Evolutionary conservation across 2,329 filamentous ascomycete genomes (phyloP).

Genomic region (Piedraia hortae): DNA sequence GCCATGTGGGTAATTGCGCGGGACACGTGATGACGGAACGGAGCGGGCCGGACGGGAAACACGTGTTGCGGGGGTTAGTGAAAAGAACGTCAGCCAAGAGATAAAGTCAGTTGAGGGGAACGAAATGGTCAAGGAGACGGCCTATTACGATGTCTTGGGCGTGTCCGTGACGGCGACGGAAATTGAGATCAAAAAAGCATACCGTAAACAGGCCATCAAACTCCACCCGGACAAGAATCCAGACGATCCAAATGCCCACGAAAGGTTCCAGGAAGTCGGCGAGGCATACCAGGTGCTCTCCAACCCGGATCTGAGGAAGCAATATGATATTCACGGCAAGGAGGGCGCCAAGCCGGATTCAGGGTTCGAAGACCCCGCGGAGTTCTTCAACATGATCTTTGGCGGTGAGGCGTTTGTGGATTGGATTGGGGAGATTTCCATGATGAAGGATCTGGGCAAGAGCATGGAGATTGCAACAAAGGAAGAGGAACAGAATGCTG

Average conservation of each 20-base stretch:
- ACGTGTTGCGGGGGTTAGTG: no score
- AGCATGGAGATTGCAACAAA: slow-evolving; percentile 74
- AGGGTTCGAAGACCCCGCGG: slow-evolving; percentile 79
- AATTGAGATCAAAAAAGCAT: slow-evolving; percentile 94
- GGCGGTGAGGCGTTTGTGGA: slow-evolving; percentile 87
- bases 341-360: slow-evolving; percentile 73
- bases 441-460: slow-evolving; percentile 94
- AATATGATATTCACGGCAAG: slow-evolving; percentile 94
- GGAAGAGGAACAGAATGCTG: slow-evolving; percentile 20
- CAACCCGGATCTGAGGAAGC: slow-evolving; percentile 58
- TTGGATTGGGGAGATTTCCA: slow-evolving; percentile 90
- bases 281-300: slow-evolving; percentile 62
- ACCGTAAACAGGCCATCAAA: slow-evolving; percentile 72
- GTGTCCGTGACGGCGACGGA: slow-evolving; percentile 58
- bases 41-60: no score
- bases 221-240: slow-evolving; percentile 98
- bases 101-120: not conserved
- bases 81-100: no score
- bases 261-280: slow-evolving; percentile 66
- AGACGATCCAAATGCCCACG: slow-evolving; percentile 76
- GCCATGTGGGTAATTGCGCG: no score
- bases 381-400: slow-evolving; percentile 98
- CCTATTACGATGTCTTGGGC: slow-evolving; percentile 68
- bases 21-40: no score
- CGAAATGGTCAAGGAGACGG: slow-evolving; percentile 65